Evolutionary conservation across 2,329 filamentous ascomycete species (phyloP), one percentile per base, ranked within the genome.

Genomic region (Colletotrichum truncatum): DNA sequence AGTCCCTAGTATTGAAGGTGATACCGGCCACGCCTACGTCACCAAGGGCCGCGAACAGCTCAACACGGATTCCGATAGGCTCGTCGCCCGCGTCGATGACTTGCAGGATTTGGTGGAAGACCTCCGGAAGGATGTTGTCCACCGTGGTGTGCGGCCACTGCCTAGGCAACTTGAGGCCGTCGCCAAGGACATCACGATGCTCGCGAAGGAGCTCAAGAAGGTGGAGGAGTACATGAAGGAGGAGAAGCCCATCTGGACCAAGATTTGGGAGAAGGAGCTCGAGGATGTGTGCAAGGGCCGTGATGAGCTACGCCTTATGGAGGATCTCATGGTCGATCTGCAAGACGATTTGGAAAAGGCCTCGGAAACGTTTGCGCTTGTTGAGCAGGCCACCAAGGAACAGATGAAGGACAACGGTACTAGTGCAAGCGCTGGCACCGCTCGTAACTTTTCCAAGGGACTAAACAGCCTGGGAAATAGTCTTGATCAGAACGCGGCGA

Each of bases 221-320:
- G 91, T 99, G 86, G 93, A 97, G 75, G 94, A 97, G 14, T 97
- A 92, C 82, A 87, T 99, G 81, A 91, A 90, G 72, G 88, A 89
- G 48, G 96, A 99, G 85, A 97, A 97, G 78, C 96, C 96, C 0
- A 85, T 98, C 63, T 99, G 96, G 95, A 98, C 94, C 58, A 98
- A 98, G 87, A 97, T 98, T 69, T 99, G 96, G 96, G 95, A 98
- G 86, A 94, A 97, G 80, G 94, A 98, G 77, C 84, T 99, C 46
- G 93, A 98, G 77, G 91, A 95, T 55, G 95, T 99, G 3, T 98
- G 96, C 80, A 94, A 97, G 76, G 96, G 98, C 74, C 90, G 94
- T 70, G 95, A 98, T 74, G 90, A 98, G 78, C 87, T 99, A 71
- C 96, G 94, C 52, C 92, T 98, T 84, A 95, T 97, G 83, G 96